Evolutionary conservation across 176 grass and related monocot genomes (phyloP).

Genomic region (Typha latifolia): DNA sequence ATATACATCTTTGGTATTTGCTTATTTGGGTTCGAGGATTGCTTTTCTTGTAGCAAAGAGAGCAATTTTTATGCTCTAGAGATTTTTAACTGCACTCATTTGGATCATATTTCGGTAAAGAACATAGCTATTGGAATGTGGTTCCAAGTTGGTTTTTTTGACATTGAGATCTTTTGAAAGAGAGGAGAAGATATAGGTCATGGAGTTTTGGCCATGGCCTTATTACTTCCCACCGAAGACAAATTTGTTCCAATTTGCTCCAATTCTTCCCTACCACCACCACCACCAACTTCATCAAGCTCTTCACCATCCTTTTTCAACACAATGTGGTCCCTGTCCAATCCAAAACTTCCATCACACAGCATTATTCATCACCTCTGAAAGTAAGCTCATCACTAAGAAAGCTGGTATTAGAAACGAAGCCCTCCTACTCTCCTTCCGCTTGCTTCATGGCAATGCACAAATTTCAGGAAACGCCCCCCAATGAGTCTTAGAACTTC

Average conservation of each 20-base stretch:
- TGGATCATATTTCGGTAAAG: background rate
- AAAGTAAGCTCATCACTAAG: too few relatives aligned
- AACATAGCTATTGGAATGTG: background rate
- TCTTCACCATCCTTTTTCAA: slow-evolving; percentile 13
- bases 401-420: too few relatives aligned
- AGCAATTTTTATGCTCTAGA: background rate
- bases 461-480: too few relatives aligned
- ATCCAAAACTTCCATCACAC: slow-evolving; percentile 11
- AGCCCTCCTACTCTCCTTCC: background rate
- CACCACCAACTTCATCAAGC: background rate
- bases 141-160: background rate
- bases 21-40: too few relatives aligned
- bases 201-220: background rate
- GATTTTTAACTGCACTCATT: background rate
- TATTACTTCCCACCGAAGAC: background rate
- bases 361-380: background rate
- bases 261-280: too few relatives aligned
- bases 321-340: background rate
- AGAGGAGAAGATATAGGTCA: background rate
- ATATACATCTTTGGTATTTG: too few relatives aligned
- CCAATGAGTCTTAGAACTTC: too few relatives aligned
- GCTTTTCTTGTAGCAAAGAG: background rate
- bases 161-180: background rate
- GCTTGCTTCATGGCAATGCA: too few relatives aligned
- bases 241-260: background rate